Evolutionary conservation across 1,284 basidiomycete species (phyloP).

Genomic region (Paramarasmius palmivorus): DNA sequence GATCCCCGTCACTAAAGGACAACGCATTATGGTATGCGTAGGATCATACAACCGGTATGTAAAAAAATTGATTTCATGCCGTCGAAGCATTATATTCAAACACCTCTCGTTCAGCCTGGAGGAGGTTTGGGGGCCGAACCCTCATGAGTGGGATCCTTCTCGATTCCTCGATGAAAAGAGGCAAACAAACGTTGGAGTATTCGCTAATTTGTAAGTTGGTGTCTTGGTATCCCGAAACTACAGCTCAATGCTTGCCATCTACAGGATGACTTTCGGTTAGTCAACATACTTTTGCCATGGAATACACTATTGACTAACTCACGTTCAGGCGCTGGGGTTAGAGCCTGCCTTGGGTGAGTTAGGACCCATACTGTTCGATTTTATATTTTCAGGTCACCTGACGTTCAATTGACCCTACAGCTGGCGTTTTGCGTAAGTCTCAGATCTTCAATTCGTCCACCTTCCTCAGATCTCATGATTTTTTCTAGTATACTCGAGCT

Average conservation of each 20-base stretch:
- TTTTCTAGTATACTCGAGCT: too few relatives aligned
- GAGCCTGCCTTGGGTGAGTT: slow-evolving; percentile 9
- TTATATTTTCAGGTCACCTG: too few relatives aligned
- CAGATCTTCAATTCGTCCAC: too few relatives aligned
- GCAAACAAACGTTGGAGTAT: slow-evolving; percentile 14
- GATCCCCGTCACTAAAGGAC: slow-evolving; percentile 19
- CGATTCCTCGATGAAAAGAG: slow-evolving; percentile 13
- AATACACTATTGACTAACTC: background rate
- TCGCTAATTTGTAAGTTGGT: slow-evolving; percentile 16
- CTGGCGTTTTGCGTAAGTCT: too few relatives aligned
- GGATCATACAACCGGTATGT: slow-evolving; percentile 19
- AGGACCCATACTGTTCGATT: background rate
- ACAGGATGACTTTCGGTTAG: slow-evolving; percentile 11
- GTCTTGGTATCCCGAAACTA: background rate
- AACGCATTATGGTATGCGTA: slow-evolving; percentile 14
- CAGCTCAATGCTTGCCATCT: background rate
- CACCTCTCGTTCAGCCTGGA: slow-evolving; percentile 3
- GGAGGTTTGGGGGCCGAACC: slow-evolving; percentile 13
- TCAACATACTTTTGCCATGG: background rate
- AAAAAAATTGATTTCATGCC: background rate
- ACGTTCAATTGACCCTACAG: too few relatives aligned
- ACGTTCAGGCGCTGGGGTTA: slow-evolving; percentile 9
- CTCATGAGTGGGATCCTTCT: slow-evolving; percentile 18
- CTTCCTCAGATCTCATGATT: too few relatives aligned
- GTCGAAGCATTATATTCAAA: background rate